Conservation (phyloP, 306 rosid genomes). For the Rosa chinensis region DNA sequence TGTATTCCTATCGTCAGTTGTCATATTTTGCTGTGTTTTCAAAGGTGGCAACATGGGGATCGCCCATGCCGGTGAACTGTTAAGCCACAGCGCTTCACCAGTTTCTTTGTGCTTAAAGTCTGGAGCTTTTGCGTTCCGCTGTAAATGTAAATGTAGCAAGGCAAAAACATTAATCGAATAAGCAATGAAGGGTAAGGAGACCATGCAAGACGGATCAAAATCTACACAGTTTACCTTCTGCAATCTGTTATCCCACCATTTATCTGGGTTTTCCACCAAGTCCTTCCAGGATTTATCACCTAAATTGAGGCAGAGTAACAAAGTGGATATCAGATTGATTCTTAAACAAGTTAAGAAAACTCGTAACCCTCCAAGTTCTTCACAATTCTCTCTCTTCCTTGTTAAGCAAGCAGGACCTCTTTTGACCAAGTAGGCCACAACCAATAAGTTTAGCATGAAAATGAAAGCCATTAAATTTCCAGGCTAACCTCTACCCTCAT, state of each 20-base stretch:
- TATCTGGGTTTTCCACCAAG: conserved; percentile 52
- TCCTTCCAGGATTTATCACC: conserved; percentile 61
- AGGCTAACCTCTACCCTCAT: conserved; percentile 22
- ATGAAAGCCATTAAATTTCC: neutral
- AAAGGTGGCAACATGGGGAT: conserved; percentile 46
- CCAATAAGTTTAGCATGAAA: neutral
- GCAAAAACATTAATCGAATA: neutral
- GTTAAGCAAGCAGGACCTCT: neutral
- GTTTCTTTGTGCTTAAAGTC: conserved; percentile 79
- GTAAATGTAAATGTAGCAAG: neutral
- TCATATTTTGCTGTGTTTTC: conserved; percentile 23
- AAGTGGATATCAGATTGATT: neutral
- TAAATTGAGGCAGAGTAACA: conserved; percentile 28
- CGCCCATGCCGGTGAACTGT: conserved; percentile 53
- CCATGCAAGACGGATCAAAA: neutral
- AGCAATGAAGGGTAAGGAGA: conserved; percentile 1
- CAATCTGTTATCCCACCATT: conserved; percentile 77
- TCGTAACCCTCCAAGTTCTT: neutral
- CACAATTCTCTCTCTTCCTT: neutral
- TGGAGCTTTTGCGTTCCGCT: conserved; percentile 45
- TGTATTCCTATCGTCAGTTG: conserved; percentile 7
- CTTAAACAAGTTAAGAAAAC: neutral
- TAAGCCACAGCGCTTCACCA: conserved; percentile 58
- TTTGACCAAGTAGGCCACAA: neutral
- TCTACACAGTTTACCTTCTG: conserved; percentile 43